Conservation (phyloP, 768 basidiomycete genomes). For the Gyrodon lividus region DNA sequence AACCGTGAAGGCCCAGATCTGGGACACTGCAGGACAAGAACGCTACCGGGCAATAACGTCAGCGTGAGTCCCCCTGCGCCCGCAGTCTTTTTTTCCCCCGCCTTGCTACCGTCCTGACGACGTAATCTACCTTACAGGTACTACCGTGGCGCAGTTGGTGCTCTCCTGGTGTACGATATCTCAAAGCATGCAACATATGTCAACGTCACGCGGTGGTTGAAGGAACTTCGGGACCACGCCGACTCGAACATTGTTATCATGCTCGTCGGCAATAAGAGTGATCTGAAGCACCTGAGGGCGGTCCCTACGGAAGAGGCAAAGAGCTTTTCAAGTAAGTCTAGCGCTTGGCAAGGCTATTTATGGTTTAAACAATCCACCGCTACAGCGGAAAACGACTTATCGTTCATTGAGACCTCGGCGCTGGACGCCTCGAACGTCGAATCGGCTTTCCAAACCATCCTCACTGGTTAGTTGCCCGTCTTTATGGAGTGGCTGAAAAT, state of each 20-base stretch:
- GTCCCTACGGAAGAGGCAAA: slow-evolving; percentile 98
- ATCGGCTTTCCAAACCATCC: slow-evolving; percentile 93
- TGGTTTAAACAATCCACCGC: slow-evolving; percentile 1
- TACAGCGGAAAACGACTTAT: slow-evolving; percentile 84
- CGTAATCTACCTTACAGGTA: slow-evolving; percentile 51
- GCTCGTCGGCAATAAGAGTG: slow-evolving; percentile 98
- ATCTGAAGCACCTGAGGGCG: slow-evolving; percentile 95
- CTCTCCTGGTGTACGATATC: slow-evolving; percentile 91
- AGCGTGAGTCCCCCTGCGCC: slow-evolving; percentile 53
- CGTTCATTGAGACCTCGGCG: slow-evolving; percentile 98
- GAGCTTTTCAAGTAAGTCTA: slow-evolving; percentile 73
- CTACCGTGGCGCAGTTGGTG: slow-evolving; percentile 95
- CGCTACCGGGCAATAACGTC: slow-evolving; percentile 97
- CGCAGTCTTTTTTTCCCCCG: neutral
- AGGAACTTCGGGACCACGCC: slow-evolving; percentile 95
- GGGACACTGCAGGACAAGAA: slow-evolving; percentile 99
- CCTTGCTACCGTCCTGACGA: neutral
- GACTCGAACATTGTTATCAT: slow-evolving; percentile 93
- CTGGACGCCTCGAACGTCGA: slow-evolving; percentile 99
- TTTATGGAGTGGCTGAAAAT: neutral
- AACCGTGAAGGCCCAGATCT: slow-evolving; percentile 97
- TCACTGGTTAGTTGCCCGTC: slow-evolving; percentile 62
- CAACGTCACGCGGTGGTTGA: slow-evolving; percentile 94
- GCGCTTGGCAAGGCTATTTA: neutral
- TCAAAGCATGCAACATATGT: slow-evolving; percentile 92